Conservation (phyloP, 768 basidiomycete species). For the Kwoniella dejecticola region DNA sequence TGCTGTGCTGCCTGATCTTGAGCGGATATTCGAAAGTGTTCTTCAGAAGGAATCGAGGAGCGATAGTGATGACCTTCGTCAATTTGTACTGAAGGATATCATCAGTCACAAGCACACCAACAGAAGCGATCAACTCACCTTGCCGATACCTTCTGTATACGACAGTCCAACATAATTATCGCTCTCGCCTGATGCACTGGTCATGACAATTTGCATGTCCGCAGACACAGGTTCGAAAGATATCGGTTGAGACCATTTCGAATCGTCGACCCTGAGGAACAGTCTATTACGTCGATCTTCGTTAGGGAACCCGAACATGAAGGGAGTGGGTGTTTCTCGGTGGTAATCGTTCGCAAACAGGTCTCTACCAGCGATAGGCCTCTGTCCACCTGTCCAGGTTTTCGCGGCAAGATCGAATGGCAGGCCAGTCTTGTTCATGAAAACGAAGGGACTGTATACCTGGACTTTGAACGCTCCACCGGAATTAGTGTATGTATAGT, state of each 20-base stretch:
- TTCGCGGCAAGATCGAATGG: conserved; percentile 73
- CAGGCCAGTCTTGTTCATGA: conserved; percentile 89
- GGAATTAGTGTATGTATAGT: conserved; percentile 73
- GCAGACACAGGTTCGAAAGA: conserved; percentile 89
- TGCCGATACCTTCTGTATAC: conserved; percentile 91
- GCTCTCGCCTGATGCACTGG: conserved; percentile 65
- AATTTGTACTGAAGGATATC: conserved; percentile 69
- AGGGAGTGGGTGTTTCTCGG: conserved; percentile 64
- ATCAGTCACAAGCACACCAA: neutral
- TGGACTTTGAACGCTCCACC: conserved; percentile 97
- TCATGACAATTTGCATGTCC: conserved; percentile 77
- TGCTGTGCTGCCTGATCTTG: conserved; percentile 81
- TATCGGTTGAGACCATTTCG: conserved; percentile 81
- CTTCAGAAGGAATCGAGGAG: conserved; percentile 86
- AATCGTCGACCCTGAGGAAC: conserved; percentile 75
- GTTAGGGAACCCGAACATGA: conserved; percentile 78
- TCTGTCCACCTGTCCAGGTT: conserved; percentile 62
- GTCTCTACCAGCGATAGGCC: conserved; percentile 80
- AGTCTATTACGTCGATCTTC: conserved; percentile 79
- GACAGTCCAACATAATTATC: conserved; percentile 79
- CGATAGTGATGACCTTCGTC: conserved; percentile 85
- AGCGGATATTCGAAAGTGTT: conserved; percentile 73
- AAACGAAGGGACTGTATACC: conserved; percentile 83
- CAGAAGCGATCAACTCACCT: conserved; percentile 55
- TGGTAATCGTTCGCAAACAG: conserved; percentile 59